Conservation (phyloP, 208 protist species). For the Trypanosoma avium region DNA sequence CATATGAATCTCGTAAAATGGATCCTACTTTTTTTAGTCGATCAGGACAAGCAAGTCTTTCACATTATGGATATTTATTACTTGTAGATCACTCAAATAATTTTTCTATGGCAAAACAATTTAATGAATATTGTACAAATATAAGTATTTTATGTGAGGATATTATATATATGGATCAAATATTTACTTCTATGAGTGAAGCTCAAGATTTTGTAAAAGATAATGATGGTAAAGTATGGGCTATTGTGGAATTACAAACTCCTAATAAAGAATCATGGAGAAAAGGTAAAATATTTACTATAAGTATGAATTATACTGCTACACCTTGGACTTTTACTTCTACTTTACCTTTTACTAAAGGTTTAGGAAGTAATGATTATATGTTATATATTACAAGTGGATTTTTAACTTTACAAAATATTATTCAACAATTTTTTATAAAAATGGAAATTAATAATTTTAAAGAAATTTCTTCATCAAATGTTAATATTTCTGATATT, state of each 20-base stretch:
- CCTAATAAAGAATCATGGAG: neutral
- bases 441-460: constrained; percentile 16
- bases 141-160: constrained; percentile 48
- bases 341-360: constrained; percentile 25
- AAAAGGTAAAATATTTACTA: constrained; percentile 46
- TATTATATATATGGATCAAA: constrained; percentile 35
- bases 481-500: constrained; percentile 28
- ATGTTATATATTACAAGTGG: constrained; percentile 73
- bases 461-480: neutral
- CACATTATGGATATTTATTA: constrained; percentile 73
- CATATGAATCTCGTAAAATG: constrained; percentile 28
- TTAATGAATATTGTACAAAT: constrained; percentile 48
- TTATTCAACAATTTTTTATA: constrained; percentile 66
- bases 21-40: constrained; percentile 58
- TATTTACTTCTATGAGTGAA: constrained; percentile 40
- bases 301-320: constrained; percentile 89
- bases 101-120: constrained; percentile 29
- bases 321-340: constrained; percentile 60
- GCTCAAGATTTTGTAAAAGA: constrained; percentile 54
- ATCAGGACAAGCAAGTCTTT: constrained; percentile 35
- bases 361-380: constrained; percentile 38
- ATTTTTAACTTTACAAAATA: constrained; percentile 80
- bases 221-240: constrained; percentile 67
- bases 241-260: constrained; percentile 57
- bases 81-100: constrained; percentile 38